Evolutionary conservation across 768 basidiomycete genomes (phyloP), one percentile per base, ranked within the genome.

Genomic region (Mrakia frigida): DNA sequence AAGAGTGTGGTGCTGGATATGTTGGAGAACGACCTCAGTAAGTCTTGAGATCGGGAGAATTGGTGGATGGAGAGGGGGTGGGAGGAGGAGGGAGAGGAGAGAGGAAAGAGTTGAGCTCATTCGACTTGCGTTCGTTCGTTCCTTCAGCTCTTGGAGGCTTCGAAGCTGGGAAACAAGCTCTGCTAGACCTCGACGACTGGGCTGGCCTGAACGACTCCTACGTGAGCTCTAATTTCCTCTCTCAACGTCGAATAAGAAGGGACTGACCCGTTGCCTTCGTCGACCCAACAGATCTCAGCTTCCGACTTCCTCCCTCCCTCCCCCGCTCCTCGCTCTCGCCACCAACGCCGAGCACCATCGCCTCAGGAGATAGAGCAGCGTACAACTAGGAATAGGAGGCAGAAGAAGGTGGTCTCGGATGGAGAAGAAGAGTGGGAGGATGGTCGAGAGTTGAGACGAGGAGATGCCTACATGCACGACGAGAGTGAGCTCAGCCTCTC

Each of bases 241-340:
- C n/a, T n/a, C n/a, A n/a, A n/a, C n/a, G n/a, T n/a, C n/a, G n/a
- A n/a, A n/a, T n/a, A n/a, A n/a, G n/a, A n/a, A n/a, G n/a, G n/a
- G n/a, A n/a, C n/a, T n/a, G n/a, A n/a, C n/a, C n/a, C n/a, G n/a
- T n/a, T n/a, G n/a, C n/a, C n/a, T n/a, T n/a, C n/a, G n/a, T n/a
- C n/a, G n/a, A n/a, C n/a, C n/a, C n/a, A 63, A 16, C 35, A 63
- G 31, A 63, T 70, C 69, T 70, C 28, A 7, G 69, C 69, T 25
- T 56, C 56, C 56, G 56, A 56, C 56, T 56, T n/a, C 56, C 25
- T 28, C 13, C 56, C 56, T 56, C n/a, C 56, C 56, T 28, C 56
- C 25, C 56, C 56, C 9, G 7, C 43, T 6, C 28, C 28, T 56
- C n/a, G 13, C 9, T 28, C 28, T 56, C 56, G 56, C 56, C 56